These are phyloP conservation scores for Dittrichia graveolens DNA, from an alignment of 129 eudicot species.

Conservation along the genomic window DNA sequence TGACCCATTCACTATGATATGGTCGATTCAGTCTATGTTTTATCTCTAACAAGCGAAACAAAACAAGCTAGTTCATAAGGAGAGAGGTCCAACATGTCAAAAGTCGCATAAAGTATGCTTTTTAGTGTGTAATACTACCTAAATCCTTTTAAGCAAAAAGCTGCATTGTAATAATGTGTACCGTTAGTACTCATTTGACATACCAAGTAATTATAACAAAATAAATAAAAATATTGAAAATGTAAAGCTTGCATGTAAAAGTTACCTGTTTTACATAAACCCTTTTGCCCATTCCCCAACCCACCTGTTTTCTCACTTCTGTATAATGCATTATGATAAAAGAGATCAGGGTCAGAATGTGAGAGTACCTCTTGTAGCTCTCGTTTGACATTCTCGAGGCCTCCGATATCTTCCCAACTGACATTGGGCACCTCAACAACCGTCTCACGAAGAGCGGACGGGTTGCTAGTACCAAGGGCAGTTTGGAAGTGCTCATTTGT, in stretches of 20 bases:
- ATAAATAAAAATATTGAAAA: too few relatives aligned
- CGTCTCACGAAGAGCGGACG: conserved; percentile 95
- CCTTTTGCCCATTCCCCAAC: background rate
- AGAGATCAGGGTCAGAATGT: background rate
- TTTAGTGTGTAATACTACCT: too few relatives aligned
- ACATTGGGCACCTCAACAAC: conserved; percentile 96
- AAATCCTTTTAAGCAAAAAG: too few relatives aligned
- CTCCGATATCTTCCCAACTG: conserved; percentile 93
- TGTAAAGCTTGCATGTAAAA: background rate
- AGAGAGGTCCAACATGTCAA: too few relatives aligned
- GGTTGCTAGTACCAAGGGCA: conserved; percentile 95
- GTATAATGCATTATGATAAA: background rate
- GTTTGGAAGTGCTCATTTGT: conserved; percentile 84
- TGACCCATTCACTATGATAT: background rate
- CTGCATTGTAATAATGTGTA: too few relatives aligned
- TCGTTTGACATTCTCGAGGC: conserved; percentile 91
- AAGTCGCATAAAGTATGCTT: too few relatives aligned
- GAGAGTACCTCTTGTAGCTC: conserved; percentile 88
- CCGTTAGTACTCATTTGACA: too few relatives aligned
- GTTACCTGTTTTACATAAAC: background rate
- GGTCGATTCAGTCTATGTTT: background rate
- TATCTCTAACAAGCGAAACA: background rate
- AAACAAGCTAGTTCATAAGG: too few relatives aligned
- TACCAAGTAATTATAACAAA: too few relatives aligned
- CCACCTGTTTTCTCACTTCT: background rate